phyloP scores from a whole-genome alignment of 2,329 filamentous ascomycete genomes.

The Aureobasidium sp. region DNA sequence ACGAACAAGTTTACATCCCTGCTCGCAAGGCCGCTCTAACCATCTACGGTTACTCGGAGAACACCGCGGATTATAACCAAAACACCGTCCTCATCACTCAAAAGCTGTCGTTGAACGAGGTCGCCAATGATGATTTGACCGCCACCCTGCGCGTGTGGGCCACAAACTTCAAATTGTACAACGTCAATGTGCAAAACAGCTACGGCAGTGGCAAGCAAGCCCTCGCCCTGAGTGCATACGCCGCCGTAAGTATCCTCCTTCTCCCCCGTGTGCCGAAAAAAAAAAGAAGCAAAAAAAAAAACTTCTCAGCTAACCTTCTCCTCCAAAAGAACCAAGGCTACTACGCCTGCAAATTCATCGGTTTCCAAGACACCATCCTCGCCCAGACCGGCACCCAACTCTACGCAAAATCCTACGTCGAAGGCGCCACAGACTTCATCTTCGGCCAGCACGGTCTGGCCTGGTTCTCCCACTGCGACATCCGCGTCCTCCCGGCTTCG shows the following conservation, averaged over 20 bases:
- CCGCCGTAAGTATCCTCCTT: constrained; percentile 24
- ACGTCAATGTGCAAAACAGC: constrained; percentile 51
- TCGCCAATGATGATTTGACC: constrained; percentile 48
- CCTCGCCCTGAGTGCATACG: constrained; percentile 48
- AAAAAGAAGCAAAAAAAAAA: too few species aligned
- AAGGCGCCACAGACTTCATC: constrained; percentile 54
- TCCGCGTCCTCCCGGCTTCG: constrained; percentile 38
- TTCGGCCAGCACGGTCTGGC: constrained; percentile 48
- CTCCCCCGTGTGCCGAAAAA: too few species aligned
- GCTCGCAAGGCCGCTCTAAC: constrained; percentile 43
- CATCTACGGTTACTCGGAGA: constrained; percentile 53
- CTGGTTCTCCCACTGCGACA: constrained; percentile 47
- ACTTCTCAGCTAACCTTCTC: too few species aligned
- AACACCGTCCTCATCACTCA: constrained; percentile 54
- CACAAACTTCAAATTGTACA: constrained; percentile 53
- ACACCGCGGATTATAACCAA: constrained; percentile 44
- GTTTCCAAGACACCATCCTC: constrained; percentile 52
- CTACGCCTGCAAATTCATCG: constrained; percentile 50
- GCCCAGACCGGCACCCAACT: constrained; percentile 47
- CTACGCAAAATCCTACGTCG: constrained; percentile 51
- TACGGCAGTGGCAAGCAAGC: constrained; percentile 45
- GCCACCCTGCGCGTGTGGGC: constrained; percentile 44
- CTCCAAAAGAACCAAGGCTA: constrained; percentile 45
- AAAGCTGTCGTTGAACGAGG: constrained; percentile 41
- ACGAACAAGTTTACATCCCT: constrained; percentile 52